Base-by-base conservation (phyloP, 2,329 filamentous ascomycete species). In the Knufia fluminis region DNA sequence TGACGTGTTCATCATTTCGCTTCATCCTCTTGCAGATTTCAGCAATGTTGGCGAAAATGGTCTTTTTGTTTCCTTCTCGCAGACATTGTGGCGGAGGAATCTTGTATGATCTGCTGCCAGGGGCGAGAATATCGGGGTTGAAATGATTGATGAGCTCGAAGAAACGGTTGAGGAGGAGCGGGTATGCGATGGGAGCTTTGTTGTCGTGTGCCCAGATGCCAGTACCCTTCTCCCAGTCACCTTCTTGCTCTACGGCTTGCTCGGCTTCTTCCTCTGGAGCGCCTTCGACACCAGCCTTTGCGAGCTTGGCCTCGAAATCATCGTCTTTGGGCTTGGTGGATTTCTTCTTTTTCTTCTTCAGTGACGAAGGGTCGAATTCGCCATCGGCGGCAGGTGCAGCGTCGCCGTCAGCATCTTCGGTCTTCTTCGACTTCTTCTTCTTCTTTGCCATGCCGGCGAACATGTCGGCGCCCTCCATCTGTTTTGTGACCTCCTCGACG, bases 1-100 rank as follows among this genome's bases (percentile, higher is more conserved):
- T 97, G 59, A 98, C 86, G 74, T 96, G 92, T 72, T 98, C 92
- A 66, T 97, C 91, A 56, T 86, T 90, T 69, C 92, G 82, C 83
- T 98, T 98, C 90, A 98, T 97, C 63, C 91, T 83, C 79, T 95
- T 95, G 79, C 89, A 94, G 64, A 98, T 97, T 68, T 98, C 92
- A 67, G 88, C 82, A 65, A 98, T 92, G 76, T 98, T 98, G 76
- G 91, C 92, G 65, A 98, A 98, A 65, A 98, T 95, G 55, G 92
- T 98, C 83, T 94, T 94, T 81, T 95, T 94, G 82, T 98, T 98
- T 68, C 92, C 92, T 89, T 98, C 92, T 74, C 92, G 90, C 66
- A 97, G 82, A 74, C 92, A 97, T 76, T 98, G 92, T 45, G 92
- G 92, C 47, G 92, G 92, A 46, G 92, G 92, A 61, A 98, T 98